These are phyloP conservation scores for Russula abietina DNA, from an alignment of 768 basidiomycete species.

Conservation along the genomic window DNA sequence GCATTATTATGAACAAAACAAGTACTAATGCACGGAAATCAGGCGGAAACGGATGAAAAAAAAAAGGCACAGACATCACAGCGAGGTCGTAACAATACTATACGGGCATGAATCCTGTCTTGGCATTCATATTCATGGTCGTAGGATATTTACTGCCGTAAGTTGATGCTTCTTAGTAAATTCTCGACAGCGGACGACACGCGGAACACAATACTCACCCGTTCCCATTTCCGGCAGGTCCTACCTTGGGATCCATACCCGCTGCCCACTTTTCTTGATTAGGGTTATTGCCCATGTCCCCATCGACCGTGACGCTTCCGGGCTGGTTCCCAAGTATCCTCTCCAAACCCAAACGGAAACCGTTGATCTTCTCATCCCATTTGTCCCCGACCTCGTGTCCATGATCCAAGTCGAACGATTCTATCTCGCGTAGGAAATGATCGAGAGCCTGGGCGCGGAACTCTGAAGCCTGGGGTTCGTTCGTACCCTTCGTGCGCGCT, in stretches of 20 bases:
- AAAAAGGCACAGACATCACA: neutral
- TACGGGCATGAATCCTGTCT: neutral
- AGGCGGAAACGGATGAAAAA: neutral
- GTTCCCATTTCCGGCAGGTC: neutral
- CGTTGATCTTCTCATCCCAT: constrained; percentile 30
- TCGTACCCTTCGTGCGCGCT: constrained; percentile 60
- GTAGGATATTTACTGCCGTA: constrained; percentile 1
- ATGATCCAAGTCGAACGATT: constrained; percentile 53
- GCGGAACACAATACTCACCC: neutral
- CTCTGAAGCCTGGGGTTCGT: constrained; percentile 62
- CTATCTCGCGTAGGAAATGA: constrained; percentile 57
- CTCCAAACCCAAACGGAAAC: constrained; percentile 41
- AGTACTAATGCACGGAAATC: neutral
- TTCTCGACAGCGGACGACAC: neutral
- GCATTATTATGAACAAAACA: neutral
- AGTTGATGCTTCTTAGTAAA: neutral
- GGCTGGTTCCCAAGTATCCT: constrained; percentile 40
- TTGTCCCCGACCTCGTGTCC: constrained; percentile 38
- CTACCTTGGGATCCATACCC: neutral
- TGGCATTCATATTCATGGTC: constrained; percentile 2
- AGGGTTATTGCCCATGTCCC: neutral
- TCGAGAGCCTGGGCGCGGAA: constrained; percentile 55
- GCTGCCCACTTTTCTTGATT: neutral
- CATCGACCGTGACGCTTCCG: constrained; percentile 17
- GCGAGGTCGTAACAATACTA: neutral